Conservation (phyloP, 257 asterid genomes). For the Nicotiana otophora region DNA sequence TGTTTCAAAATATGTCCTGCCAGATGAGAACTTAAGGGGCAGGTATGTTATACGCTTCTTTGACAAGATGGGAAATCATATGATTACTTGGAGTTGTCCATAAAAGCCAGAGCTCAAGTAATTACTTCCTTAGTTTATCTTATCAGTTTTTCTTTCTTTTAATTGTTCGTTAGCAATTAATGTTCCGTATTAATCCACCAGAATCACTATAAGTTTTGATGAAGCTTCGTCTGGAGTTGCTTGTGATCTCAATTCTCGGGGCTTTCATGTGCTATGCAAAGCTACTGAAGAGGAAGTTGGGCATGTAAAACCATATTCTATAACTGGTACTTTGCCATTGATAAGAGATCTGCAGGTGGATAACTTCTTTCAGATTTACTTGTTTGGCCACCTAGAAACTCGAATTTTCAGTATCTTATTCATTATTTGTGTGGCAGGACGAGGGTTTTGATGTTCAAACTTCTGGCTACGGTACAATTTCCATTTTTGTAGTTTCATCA, state of each 20-base stretch:
- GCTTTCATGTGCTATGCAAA: conserved; percentile 82
- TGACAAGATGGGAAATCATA: not conserved
- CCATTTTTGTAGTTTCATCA: conserved; percentile 5
- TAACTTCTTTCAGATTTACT: conserved; percentile 8
- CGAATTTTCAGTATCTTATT: conserved; percentile 4
- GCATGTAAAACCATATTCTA: conserved; percentile 87
- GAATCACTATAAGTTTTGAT: conserved; percentile 65
- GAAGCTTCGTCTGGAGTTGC: conserved; percentile 83
- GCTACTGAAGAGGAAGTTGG: conserved; percentile 95
- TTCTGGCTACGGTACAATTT: conserved; percentile 72
- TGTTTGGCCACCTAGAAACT: not conserved
- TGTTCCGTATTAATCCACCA: conserved; percentile 21
- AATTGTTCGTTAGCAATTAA: not conserved
- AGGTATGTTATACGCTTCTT: conserved; percentile 40
- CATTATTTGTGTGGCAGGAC: conserved; percentile 40
- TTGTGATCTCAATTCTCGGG: conserved; percentile 87
- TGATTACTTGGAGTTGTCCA: not conserved
- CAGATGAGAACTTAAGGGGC: conserved; percentile 90
- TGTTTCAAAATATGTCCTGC: conserved; percentile 78
- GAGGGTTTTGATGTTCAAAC: conserved; percentile 98
- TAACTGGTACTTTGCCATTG: conserved; percentile 91
- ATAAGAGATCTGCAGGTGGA: conserved; percentile 86
- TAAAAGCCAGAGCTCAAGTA: not conserved
- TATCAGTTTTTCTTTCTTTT: not conserved
- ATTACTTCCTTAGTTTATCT: not conserved